Percentiles rank a stretch among this genome's conserved stretches.
Conservation (phyloP, 2,329 filamentous ascomycete species). For the Nemania bipapillata region DNA sequence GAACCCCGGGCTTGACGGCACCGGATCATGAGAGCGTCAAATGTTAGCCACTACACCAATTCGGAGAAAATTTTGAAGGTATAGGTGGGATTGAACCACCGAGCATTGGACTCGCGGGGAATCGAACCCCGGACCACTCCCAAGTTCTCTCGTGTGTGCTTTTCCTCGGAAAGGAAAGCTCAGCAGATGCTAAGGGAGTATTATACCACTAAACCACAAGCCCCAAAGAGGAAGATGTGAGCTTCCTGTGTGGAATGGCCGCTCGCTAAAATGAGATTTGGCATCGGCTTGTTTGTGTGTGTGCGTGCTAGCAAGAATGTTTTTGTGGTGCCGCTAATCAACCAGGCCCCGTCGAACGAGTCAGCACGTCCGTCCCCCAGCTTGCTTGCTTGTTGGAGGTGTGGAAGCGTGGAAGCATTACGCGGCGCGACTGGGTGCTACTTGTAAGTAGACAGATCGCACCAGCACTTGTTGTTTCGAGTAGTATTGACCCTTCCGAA, state of each 20-base stretch:
- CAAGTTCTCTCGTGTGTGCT: conserved; percentile 26
- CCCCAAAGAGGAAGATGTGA: conserved; percentile 23
- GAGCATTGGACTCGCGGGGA: conserved; percentile 42
- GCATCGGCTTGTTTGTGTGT: conserved; percentile 5
- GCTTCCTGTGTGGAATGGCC: conserved; percentile 20
- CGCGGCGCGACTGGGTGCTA: too few species aligned
- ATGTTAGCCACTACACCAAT: conserved; percentile 54
- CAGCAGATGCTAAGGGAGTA: conserved; percentile 34
- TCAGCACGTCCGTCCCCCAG: background rate
- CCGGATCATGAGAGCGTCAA: conserved; percentile 49
- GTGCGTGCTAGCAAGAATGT: too few species aligned
- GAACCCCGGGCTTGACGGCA: conserved; percentile 49
- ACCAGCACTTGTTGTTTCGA: too few species aligned
- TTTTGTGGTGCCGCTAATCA: conserved; percentile 21
- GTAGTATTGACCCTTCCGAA: too few species aligned
- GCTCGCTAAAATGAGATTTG: conserved; percentile 17
- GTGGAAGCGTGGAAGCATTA: too few species aligned
- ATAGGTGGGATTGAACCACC: conserved; percentile 33
- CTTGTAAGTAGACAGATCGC: too few species aligned
- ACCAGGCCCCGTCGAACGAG: conserved; percentile 4
- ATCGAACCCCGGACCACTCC: conserved; percentile 45
- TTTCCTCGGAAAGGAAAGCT: conserved; percentile 5
- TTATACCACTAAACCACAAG: conserved; percentile 41
- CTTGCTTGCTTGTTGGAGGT: background rate
- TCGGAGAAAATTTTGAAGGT: conserved; percentile 44